Percentiles rank a stretch among this genome's conserved stretches.
Conservation (phyloP, 441 rosid genomes). For the Eugenia klotzschiana region DNA sequence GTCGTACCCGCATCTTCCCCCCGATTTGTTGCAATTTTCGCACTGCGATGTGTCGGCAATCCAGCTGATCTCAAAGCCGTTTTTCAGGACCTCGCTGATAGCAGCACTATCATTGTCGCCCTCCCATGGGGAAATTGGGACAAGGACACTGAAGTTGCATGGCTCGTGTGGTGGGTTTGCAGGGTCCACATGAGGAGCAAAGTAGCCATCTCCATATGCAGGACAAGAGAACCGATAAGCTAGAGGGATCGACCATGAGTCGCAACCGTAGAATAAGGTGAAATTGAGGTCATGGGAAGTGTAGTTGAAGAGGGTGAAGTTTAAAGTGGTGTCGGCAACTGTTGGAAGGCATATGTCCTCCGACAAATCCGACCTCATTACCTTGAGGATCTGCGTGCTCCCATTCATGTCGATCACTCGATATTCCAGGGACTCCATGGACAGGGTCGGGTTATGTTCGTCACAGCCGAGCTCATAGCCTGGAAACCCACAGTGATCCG, state of each 20-base stretch:
- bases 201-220: fast-evolving
- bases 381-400: fast-evolving
- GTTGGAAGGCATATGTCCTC: not conserved
- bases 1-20: not conserved
- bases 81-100: not conserved
- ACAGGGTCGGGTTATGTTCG: not conserved
- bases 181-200: fast-evolving
- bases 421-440: not conserved
- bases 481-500: not conserved
- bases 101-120: too few relatives aligned
- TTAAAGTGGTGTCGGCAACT: not conserved
- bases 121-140: not conserved
- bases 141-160: not conserved
- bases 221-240: not conserved
- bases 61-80: not conserved
- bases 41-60: not conserved
- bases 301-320: not conserved
- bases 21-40: fast-evolving
- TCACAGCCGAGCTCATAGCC: not conserved
- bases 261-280: not conserved
- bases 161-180: too few relatives aligned
- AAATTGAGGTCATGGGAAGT: not conserved
- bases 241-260: fast-evolving
- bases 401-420: fast-evolving
- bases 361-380: not conserved